A percentile compares a stretch with the other conserved stretches of the same genome.
These are phyloP conservation scores for Fusarium metavorans DNA, from an alignment of 2,329 filamentous ascomycete genomes.

Conservation along the genomic window DNA sequence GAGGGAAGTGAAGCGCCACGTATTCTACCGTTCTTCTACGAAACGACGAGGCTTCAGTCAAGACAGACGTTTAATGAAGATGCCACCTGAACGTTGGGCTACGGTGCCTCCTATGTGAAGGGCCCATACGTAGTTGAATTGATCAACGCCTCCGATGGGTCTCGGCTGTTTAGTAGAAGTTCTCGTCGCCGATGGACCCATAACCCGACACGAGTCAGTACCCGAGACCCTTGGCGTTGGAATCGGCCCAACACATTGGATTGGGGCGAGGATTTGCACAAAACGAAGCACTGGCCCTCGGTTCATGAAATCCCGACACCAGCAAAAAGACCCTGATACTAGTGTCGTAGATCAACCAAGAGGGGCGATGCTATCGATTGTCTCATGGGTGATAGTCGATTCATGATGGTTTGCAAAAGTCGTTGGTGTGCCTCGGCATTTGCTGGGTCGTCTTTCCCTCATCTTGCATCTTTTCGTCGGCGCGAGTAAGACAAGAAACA, in stretches of 20 bases:
- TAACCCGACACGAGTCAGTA: background rate
- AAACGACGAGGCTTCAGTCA: background rate
- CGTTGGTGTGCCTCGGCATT: background rate
- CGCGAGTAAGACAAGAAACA: background rate
- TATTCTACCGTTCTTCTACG: background rate
- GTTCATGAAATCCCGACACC: background rate
- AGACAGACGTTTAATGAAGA: background rate
- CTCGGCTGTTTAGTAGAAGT: background rate
- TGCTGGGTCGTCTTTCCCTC: background rate
- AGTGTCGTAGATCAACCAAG: background rate
- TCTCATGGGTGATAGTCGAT: background rate
- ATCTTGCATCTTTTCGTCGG: background rate
- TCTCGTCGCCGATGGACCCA: background rate
- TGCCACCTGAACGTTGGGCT: background rate
- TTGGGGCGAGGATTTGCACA: background rate
- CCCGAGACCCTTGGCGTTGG: background rate
- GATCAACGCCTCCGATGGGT: background rate
- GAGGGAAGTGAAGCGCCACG: background rate
- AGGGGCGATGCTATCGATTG: background rate
- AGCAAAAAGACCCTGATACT: background rate
- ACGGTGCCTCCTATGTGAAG: background rate
- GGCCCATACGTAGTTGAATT: background rate
- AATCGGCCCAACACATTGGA: background rate
- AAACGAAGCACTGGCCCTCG: background rate
- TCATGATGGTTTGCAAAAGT: background rate